Conservation (phyloP, 768 basidiomycete genomes). For the Trametes punicea region DNA sequence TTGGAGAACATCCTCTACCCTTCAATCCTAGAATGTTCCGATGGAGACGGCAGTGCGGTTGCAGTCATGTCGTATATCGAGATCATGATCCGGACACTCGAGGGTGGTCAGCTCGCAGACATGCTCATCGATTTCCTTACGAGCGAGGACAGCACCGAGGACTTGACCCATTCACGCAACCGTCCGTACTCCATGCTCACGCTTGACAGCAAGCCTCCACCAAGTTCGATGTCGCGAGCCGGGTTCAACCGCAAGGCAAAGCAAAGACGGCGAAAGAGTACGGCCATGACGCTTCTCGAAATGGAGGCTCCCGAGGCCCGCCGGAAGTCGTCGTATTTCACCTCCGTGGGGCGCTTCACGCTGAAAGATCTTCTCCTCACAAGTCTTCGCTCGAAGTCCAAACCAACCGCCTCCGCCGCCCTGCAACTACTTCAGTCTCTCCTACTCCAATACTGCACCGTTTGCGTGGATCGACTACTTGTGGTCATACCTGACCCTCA, state of each 20-base stretch:
- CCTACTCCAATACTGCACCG: constrained; percentile 62
- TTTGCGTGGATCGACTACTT: constrained; percentile 66
- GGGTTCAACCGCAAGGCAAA: constrained; percentile 42
- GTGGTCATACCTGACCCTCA: constrained; percentile 63
- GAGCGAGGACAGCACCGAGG: constrained; percentile 75
- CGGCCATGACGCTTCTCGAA: constrained; percentile 87
- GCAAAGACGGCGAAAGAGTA: constrained; percentile 69
- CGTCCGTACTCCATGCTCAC: constrained; percentile 41
- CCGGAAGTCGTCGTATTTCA: constrained; percentile 77
- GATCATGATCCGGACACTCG: constrained; percentile 75
- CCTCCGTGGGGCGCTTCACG: constrained; percentile 84
- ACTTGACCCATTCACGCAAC: constrained; percentile 45
- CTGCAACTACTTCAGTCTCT: constrained; percentile 79
- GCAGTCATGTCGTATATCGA: constrained; percentile 96
- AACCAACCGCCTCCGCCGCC: constrained; percentile 68
- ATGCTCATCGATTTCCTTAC: constrained; percentile 76
- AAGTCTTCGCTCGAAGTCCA: constrained; percentile 67
- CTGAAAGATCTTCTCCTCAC: constrained; percentile 84
- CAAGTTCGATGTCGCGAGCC: constrained; percentile 29
- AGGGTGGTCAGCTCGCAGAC: constrained; percentile 63
- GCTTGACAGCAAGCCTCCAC: constrained; percentile 35
- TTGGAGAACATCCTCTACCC: constrained; percentile 92
- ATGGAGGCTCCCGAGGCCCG: constrained; percentile 75
- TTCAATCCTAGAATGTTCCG: constrained; percentile 89
- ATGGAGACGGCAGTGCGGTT: constrained; percentile 89